Base-by-base conservation (phyloP, 2,329 filamentous ascomycete genomes). In the Arthrinium puccinioides region DNA sequence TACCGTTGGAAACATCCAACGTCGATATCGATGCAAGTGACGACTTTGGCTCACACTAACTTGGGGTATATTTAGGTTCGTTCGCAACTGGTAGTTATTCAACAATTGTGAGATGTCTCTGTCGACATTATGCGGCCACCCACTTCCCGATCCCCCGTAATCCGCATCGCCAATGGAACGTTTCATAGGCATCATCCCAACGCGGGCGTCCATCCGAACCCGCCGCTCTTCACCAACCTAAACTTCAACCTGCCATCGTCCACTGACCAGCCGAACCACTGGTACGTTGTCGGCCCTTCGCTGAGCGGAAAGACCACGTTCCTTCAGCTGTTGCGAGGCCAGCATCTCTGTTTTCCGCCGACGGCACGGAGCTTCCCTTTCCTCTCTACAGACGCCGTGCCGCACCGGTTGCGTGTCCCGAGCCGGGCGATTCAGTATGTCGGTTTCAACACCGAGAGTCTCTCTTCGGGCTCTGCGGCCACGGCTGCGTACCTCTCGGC, bases 401-500 rank as follows among this genome's bases (percentile, higher is more conserved):
- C 20, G 6, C 48, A 63, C 16, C 63, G 68, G 3, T 59, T 85
- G 32, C 71, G 75, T 30, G 73, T 67, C 36, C 77, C 84, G 0
- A 68, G 69, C 10, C 70, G 71, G 46, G 87, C 87, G 0, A 83
- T 98, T 40, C 81, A 82, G 49, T 90, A 95, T 66, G 88, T 97
- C 9, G 90, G 92, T 0, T 97, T 97, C 53, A 85, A 87, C 53
- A 79, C 78, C 3, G 84, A 89, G 48, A 72, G 78, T 19, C 71
- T 72, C 6, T 63, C 69, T 33, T 63, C 75, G 11, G 65, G 66
- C 4, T 21, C 21, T n/a, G 69, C 70, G 6, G 71, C 74, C 0
- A 70, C 77, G n/a, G 84, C 84, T 15, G 82, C 87, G 5, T 96
- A 96, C 56, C 65, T 97, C 14, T 88, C 86, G 41, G 88, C 88